Percentiles rank a stretch among this genome's conserved stretches.
These are phyloP conservation scores for Xylaria palmicola DNA, from an alignment of 495 filamentous ascomycete genomes.

Conservation along the genomic window DNA sequence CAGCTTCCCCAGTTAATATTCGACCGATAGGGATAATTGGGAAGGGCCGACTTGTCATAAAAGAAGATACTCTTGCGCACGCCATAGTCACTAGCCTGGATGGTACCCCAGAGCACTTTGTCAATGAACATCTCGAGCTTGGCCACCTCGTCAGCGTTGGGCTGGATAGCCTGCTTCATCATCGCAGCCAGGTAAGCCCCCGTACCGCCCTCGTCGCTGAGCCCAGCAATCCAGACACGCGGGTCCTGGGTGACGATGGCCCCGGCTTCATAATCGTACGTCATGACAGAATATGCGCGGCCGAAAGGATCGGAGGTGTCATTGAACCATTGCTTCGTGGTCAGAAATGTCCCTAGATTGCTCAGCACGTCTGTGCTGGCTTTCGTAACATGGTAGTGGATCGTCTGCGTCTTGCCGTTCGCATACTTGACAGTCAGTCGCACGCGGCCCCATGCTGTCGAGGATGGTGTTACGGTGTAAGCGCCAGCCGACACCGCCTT, in stretches of 20 bases:
- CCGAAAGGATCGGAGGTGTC: conserved; percentile 48
- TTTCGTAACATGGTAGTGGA: conserved; percentile 53
- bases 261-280: conserved; percentile 44
- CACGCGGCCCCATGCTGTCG: conserved; percentile 39
- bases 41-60: conserved; percentile 42
- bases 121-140: conserved; percentile 49
- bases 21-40: conserved; percentile 37
- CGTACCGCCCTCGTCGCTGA: conserved; percentile 53
- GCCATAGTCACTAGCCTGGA: conserved; percentile 41
- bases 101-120: conserved; percentile 39
- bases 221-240: conserved; percentile 53
- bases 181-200: conserved; percentile 45
- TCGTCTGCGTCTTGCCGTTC: conserved; percentile 41
- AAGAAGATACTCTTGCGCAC: conserved; percentile 54
- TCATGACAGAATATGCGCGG: conserved; percentile 49
- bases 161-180: conserved; percentile 49
- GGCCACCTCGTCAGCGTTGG: conserved; percentile 40
- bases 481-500: conserved; percentile 11
- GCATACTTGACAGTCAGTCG: conserved; percentile 41
- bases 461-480: conserved; percentile 32
- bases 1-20: conserved; percentile 41
- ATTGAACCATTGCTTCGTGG: conserved; percentile 44
- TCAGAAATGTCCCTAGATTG: conserved; percentile 37
- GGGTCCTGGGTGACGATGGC: conserved; percentile 46
- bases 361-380: conserved; percentile 35